phyloP scores from a whole-genome alignment of 2,329 filamentous ascomycete genomes.

The Fusarium sp. region DNA sequence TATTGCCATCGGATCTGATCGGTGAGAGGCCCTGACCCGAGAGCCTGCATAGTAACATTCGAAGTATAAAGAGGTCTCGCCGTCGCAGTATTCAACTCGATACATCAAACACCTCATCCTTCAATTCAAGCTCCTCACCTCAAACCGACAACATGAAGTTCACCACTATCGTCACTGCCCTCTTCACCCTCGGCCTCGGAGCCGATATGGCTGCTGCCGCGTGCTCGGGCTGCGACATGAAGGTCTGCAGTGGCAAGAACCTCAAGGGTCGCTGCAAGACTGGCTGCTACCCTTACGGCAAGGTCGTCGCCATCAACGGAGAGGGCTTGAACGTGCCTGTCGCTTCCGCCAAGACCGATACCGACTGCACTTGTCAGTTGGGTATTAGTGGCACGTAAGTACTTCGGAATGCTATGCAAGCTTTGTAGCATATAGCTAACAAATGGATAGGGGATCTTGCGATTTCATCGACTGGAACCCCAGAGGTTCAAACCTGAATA shows the following conservation, averaged over 20 bases:
- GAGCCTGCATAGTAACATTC: background rate
- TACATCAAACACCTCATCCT: background rate
- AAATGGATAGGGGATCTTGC: background rate
- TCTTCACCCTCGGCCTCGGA: background rate
- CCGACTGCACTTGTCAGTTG: background rate
- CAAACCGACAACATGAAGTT: slow-evolving; percentile 5
- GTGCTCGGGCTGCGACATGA: background rate
- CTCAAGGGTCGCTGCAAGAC: slow-evolving; percentile 5
- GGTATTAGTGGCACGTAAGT: background rate
- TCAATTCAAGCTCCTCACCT: background rate
- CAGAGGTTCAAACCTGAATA: background rate
- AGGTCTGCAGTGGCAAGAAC: background rate
- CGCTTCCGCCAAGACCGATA: background rate
- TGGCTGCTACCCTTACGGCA: background rate
- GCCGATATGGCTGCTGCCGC: background rate
- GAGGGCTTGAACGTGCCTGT: background rate
- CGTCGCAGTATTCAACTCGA: background rate
- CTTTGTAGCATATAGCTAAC: background rate
- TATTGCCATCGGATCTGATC: no score
- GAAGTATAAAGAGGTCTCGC: background rate
- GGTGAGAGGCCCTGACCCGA: no score
- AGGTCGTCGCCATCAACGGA: background rate
- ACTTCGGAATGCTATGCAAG: background rate
- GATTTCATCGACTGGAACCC: background rate
- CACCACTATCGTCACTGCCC: background rate